phyloP scores from a whole-genome alignment of 441 rosid genomes.

The Gossypium gossypioides region DNA sequence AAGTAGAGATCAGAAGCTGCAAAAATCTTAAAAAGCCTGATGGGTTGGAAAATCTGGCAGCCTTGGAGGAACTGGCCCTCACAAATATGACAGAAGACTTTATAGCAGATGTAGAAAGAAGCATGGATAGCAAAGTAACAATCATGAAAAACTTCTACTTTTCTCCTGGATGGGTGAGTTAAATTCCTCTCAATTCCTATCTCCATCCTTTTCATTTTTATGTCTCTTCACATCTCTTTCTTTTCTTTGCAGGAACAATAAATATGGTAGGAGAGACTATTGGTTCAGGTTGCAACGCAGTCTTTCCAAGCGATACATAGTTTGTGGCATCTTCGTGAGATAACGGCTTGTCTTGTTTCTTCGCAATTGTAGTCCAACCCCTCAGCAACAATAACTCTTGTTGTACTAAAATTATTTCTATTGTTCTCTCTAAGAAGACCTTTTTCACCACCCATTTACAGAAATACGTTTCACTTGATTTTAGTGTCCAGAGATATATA shows the following conservation, averaged over 20 bases:
- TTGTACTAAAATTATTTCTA: neutral
- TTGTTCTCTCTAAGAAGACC: neutral
- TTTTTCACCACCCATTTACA: neutral
- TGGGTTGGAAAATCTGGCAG: neutral
- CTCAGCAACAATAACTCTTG: neutral
- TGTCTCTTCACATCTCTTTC: neutral
- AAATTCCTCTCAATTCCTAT: neutral
- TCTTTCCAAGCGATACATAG: neutral
- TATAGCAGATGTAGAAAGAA: neutral
- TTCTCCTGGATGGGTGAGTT: neutral
- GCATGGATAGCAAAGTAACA: neutral
- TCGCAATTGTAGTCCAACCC: neutral
- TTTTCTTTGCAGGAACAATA: neutral
- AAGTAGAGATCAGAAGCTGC: constrained; percentile 10
- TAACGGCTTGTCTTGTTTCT: neutral
- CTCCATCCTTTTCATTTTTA: neutral
- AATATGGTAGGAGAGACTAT: neutral
- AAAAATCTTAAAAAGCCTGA: constrained; percentile 1
- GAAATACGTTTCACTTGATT: neutral
- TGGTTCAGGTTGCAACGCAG: neutral
- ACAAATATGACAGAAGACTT: constrained; percentile 3
- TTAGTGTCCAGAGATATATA: neutral
- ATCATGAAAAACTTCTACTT: neutral
- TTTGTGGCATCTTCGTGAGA: neutral
- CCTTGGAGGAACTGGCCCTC: constrained; percentile 6